Evolutionary conservation across 768 basidiomycete genomes (phyloP), one percentile per base, ranked within the genome.

Genomic region (Rubroboletus pulcherrimus): DNA sequence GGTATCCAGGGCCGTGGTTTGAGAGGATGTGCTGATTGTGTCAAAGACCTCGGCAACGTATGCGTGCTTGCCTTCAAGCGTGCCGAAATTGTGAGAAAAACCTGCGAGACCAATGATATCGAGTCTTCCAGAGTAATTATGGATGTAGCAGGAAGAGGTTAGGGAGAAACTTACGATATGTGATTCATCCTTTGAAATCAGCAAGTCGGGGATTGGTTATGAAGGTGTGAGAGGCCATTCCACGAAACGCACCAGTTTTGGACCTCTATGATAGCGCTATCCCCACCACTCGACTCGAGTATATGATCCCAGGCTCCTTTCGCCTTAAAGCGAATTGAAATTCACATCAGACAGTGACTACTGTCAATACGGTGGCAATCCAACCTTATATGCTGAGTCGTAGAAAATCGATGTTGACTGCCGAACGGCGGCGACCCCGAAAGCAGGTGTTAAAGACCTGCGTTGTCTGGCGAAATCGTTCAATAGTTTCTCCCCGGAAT

Each of bases 41-140:
- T 77, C 74, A 33, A 81, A 77, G 5, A 73, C 67, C 6, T 75
- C 70, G 3, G 73, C 69, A 9, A 83, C 73, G 4, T 73, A 58
- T 3, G 78, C 69, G 24, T 63, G 65, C 51, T 79, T 74, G 5
- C 82, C 82, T 11, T 79, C 75, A 4, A 85, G 72, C 0, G 79
- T 66, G 14, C 76, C 75, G 56, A 84, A 85, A 63, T 84, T 74
- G 60, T 85, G 78, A 6, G 42, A 43, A 7, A 43, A 43, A 43
- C 42, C 24, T 26, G 42, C 42, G 0, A 43, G 42, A 10, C 42
- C 42, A 8, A 43, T 26, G 15, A 8, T 43, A 29, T 43, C 42
- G 42, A 43, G 24, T 21, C 42, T 43, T 15, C 26, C 42, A 24
- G 4, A 14, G 24, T 17, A 29, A 29, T 43, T 43, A 29, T 3